These are phyloP conservation scores for Colletotrichum spaethianum DNA, from an alignment of 2,329 filamentous ascomycete genomes.

Conservation along the genomic window DNA sequence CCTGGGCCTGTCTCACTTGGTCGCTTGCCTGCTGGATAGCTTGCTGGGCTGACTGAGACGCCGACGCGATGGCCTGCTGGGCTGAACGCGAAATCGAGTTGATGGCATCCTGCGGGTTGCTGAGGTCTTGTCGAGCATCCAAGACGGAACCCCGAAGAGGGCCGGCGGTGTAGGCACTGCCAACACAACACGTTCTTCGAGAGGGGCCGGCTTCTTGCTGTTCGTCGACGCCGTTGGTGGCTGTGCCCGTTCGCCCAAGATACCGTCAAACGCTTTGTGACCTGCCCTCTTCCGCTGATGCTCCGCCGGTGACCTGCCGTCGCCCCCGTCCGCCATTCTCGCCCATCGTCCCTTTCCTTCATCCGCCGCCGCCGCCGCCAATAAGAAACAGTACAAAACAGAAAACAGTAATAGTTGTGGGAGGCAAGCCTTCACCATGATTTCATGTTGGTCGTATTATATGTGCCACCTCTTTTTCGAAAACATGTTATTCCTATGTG, in stretches of 20 bases:
- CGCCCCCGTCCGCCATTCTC: constrained; percentile 17
- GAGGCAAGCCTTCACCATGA: constrained; percentile 41
- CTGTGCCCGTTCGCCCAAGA: constrained; percentile 6
- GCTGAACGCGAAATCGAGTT: constrained; percentile 37
- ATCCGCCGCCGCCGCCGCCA: constrained; percentile 11
- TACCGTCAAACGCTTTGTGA: not conserved
- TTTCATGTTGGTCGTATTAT: constrained; percentile 32
- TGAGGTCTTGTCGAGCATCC: constrained; percentile 8
- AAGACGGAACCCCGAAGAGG: constrained; percentile 23
- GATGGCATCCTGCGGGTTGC: constrained; percentile 36
- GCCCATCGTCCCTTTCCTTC: constrained; percentile 20
- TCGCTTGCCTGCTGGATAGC: constrained; percentile 46
- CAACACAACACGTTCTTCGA: constrained; percentile 37
- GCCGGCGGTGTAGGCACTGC: constrained; percentile 32
- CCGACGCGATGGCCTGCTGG: constrained; percentile 38
- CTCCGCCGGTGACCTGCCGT: constrained; percentile 9
- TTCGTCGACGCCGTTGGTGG: constrained; percentile 32
- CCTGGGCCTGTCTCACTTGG: constrained; percentile 45
- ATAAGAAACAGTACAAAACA: constrained; percentile 13
- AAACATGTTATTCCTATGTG: constrained; percentile 19
- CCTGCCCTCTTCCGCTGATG: constrained; percentile 21
- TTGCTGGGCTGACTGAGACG: constrained; percentile 41
- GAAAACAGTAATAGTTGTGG: constrained; percentile 30
- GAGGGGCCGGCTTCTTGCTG: constrained; percentile 18
- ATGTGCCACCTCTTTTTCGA: constrained; percentile 12